Evolutionary conservation across 208 protist genomes (phyloP).

Genomic region (Acanthamoeba healyi): DNA sequence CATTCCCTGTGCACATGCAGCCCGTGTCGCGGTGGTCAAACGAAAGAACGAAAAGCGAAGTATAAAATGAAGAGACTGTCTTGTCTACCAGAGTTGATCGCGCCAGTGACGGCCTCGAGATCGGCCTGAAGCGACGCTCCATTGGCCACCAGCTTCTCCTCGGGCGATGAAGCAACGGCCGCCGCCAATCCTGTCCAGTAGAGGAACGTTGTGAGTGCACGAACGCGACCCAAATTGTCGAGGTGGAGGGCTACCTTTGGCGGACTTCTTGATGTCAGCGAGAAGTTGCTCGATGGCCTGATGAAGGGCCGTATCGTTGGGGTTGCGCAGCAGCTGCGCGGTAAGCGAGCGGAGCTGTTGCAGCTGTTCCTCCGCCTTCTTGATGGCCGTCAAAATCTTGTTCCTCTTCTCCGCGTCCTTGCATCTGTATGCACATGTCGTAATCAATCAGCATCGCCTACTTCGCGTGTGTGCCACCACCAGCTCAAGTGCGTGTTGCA

Average conservation of each 20-base stretch:
- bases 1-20: not conserved
- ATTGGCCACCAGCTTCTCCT: conserved; percentile 22
- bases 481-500: not conserved
- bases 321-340: conserved; percentile 36
- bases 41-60: not conserved
- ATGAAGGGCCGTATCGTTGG: conserved; percentile 22
- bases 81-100: conserved; percentile 51
- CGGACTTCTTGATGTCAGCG: conserved; percentile 28
- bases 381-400: not conserved
- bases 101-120: not conserved
- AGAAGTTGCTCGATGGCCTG: conserved; percentile 28
- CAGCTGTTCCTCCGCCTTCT: conserved; percentile 28
- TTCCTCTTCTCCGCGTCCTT: conserved; percentile 57
- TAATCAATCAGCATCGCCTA: no score
- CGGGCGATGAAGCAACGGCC: conserved; percentile 42
- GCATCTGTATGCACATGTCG: not conserved
- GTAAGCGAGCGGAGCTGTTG: conserved; percentile 7
- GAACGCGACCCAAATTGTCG: no score
- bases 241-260: not conserved
- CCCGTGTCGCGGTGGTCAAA: not conserved
- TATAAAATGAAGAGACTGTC: not conserved
- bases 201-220: not conserved
- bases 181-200: not conserved
- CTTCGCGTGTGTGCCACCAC: not conserved
- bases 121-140: not conserved